Evolutionary conservation across 345 rosid species (phyloP).

Genomic region (Acer saccharum): DNA sequence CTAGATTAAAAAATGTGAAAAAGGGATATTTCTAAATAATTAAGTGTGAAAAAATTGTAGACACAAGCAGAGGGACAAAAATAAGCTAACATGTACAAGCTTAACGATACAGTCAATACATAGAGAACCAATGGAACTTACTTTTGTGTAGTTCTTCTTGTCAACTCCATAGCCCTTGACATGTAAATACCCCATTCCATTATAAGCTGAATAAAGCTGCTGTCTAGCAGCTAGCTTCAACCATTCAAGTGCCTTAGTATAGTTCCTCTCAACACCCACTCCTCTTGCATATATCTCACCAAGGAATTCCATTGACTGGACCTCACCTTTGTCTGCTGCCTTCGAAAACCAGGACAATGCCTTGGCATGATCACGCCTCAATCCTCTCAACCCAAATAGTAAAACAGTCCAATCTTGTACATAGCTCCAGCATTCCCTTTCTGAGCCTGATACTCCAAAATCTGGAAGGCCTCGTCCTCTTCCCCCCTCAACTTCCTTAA

Average conservation of each 20-base stretch:
- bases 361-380: constrained; percentile 84
- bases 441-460: constrained; percentile 93
- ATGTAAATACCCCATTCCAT: constrained; percentile 93
- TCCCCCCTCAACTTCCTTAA: constrained; percentile 91
- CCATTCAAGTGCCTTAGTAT: constrained; percentile 93
- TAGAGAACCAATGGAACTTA: constrained; percentile 28
- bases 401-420: constrained; percentile 88
- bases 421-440: constrained; percentile 90
- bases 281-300: constrained; percentile 99
- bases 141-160: constrained; percentile 88
- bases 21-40: background rate
- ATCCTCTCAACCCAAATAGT: constrained; percentile 96
- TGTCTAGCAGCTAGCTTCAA: constrained; percentile 82
- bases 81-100: background rate
- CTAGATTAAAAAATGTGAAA: background rate
- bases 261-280: constrained; percentile 96
- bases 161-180: constrained; percentile 98
- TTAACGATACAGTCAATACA: background rate
- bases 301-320: constrained; percentile 91
- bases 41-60: background rate
- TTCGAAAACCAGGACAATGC: constrained; percentile 87
- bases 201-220: constrained; percentile 84
- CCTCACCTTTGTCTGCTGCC: constrained; percentile 92
- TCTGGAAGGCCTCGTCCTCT: constrained; percentile 97
- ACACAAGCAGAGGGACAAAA: constrained; percentile 3